Conservation (phyloP, 2,329 filamentous ascomycete genomes). For the Colletotrichum somersetense region DNA sequence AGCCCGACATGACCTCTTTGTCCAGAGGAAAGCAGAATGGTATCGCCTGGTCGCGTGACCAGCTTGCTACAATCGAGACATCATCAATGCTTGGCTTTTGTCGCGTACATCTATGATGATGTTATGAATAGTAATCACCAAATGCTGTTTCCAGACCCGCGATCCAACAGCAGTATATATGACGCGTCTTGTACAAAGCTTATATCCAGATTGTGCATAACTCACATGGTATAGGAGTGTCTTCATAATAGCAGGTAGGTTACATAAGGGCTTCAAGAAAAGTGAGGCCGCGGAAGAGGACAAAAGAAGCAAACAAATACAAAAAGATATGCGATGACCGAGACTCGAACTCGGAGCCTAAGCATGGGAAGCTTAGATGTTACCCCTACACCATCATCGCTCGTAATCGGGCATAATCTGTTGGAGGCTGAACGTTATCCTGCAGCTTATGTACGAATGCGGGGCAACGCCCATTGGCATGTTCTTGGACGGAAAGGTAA, state of each 20-base stretch:
- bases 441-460: background rate
- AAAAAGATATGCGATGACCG: conserved; percentile 20
- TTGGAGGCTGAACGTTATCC: accelerated
- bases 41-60: background rate
- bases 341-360: conserved; percentile 38
- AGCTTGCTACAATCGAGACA: background rate
- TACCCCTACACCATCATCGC: conserved; percentile 40
- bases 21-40: background rate
- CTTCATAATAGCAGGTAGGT: background rate
- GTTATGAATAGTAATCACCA: background rate
- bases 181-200: background rate
- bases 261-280: background rate
- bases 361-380: conserved; percentile 40
- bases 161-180: background rate
- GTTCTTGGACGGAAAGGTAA: background rate
- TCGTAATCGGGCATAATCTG: background rate
- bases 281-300: background rate
- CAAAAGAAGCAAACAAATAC: background rate
- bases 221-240: too few species aligned
- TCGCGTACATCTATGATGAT: background rate
- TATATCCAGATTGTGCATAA: background rate
- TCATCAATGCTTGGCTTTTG: too few species aligned
- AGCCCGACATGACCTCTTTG: background rate
- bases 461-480: background rate
- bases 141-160: background rate